Evolutionary conservation across 2,329 filamentous ascomycete genomes (phyloP), one percentile per base, ranked within the genome.

Genomic region (Chaetomium sp.): DNA sequence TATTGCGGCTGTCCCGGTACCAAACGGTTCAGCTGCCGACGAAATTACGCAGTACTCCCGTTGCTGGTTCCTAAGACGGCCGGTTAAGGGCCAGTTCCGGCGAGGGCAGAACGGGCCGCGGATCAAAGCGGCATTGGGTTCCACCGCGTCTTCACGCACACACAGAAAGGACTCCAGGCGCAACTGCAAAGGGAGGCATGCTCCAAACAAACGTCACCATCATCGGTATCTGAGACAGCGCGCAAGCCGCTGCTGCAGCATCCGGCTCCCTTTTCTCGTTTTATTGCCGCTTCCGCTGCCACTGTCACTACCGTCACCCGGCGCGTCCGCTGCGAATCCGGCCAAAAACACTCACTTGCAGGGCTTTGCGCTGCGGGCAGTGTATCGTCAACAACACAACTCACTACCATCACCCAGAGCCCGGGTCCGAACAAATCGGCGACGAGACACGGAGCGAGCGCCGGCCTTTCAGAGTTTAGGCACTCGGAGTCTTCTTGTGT

Each of bases 111-210:
- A 55, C 52, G 47, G 48, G 46, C 53, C 41, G 51, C 61, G 56
- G 57, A 58, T 54, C 58, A 58, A 49, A 61, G 60, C 62, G 63
- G 62, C 62, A 63, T 62, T 65, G 62, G 59, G 62, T 66, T 56
- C 57, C 63, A 66, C 64, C 56, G 61, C 60, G 63, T 62, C 64
- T 59, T 63, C 61, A 61, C 63, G 62, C 19, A 27, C 19, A 57
- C 59, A 61, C 56, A 53, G 62, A 59, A 64, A 2, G 8, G 62
- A 60, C 61, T 56, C 60, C 55, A 55, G 54, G 53, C 55, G 59
- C 53, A 59, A 54, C 57, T 63, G 56, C 34, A 14, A 49, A 56
- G 40, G 11, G 40, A 56, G 59, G 42, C 27, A 49, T 58, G 45
- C 45, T 52, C 51, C 42, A 57, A 52, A 56, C 56, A 49, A 53